Percentiles rank a stretch among this genome's conserved stretches.
These are phyloP conservation scores for Saposhnikovia divaricata DNA, from an alignment of 129 eudicot genomes.

Conservation along the genomic window DNA sequence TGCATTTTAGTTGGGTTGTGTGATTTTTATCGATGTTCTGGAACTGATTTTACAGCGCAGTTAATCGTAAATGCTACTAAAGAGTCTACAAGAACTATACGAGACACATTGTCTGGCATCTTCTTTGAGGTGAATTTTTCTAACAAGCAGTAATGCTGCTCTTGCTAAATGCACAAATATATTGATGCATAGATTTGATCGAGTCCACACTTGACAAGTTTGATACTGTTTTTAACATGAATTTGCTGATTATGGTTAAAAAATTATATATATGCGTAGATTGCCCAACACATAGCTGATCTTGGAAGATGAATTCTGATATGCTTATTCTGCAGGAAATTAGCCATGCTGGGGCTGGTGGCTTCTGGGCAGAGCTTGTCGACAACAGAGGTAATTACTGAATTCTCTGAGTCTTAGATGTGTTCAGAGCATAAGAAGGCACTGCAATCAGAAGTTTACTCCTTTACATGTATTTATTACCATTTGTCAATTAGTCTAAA, in stretches of 20 bases:
- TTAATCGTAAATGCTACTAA: constrained; percentile 58
- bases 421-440: background rate
- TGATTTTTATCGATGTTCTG: constrained; percentile 29
- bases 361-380: constrained; percentile 98
- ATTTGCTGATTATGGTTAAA: background rate
- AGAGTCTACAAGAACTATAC: constrained; percentile 44
- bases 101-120: constrained; percentile 65
- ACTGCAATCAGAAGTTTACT: background rate
- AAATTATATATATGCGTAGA: background rate
- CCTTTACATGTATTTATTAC: background rate
- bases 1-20: constrained; percentile 24
- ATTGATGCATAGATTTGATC: too few relatives aligned
- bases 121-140: constrained; percentile 82
- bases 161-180: too few relatives aligned
- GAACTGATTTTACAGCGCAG: constrained; percentile 29
- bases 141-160: too few relatives aligned
- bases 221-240: background rate
- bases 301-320: background rate
- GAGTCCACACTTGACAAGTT: too few relatives aligned
- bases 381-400: constrained; percentile 57
- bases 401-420: background rate
- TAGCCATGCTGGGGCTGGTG: constrained; percentile 96
- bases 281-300: too few relatives aligned
- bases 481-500: background rate
- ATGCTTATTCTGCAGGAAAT: constrained; percentile 49